Percentiles rank a stretch among this genome's conserved stretches.
These are phyloP conservation scores for Penicillium sp. DNA, from an alignment of 2,329 filamentous ascomycete genomes.

Conservation along the genomic window DNA sequence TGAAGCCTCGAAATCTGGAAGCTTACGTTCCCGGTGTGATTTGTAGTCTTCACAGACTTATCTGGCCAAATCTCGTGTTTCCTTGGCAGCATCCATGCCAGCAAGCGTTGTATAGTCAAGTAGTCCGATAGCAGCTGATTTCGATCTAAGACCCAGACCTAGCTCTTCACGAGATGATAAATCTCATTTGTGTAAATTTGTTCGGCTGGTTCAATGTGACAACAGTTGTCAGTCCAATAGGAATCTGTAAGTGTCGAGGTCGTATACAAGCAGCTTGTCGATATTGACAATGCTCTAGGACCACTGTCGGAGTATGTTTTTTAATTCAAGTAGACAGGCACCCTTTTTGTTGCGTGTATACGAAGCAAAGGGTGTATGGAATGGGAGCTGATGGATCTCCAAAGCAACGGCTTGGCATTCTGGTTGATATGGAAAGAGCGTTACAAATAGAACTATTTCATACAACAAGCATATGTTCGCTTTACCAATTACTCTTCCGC, in stretches of 20 bases:
- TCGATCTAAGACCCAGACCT: no score
- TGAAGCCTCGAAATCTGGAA: no score
- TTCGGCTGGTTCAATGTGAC: not conserved
- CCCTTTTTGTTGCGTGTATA: not conserved
- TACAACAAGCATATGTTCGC: not conserved
- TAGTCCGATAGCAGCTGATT: no score
- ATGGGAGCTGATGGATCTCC: not conserved
- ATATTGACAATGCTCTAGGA: not conserved
- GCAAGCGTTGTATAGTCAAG: no score
- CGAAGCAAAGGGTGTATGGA: not conserved
- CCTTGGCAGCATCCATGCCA: no score
- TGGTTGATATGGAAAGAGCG: not conserved
- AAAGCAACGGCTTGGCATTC: not conserved
- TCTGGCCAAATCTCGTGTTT: no score
- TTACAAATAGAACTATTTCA: not conserved
- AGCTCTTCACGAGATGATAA: no score
- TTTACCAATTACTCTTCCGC: not conserved
- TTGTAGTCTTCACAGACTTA: no score
- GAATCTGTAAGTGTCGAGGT: not conserved
- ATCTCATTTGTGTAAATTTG: no score
- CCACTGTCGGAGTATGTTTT: not conserved
- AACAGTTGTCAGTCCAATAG: not conserved
- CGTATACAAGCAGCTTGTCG: no score
- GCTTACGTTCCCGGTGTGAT: no score
- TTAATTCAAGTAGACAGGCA: no score